These are phyloP conservation scores for Haberlea rhodopensis DNA, from an alignment of 257 asterid species.

Conservation along the genomic window DNA sequence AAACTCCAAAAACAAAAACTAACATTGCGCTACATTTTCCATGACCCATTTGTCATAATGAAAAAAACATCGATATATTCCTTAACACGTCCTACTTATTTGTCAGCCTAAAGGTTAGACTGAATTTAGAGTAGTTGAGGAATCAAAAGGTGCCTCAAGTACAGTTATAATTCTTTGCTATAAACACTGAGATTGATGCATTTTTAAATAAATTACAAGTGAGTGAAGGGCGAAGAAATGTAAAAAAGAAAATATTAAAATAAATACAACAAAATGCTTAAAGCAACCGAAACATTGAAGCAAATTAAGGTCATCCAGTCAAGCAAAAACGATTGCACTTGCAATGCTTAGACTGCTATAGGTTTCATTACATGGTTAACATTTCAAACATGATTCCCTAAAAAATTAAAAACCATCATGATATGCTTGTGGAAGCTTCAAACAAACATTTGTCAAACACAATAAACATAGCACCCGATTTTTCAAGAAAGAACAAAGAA, in stretches of 20 bases:
- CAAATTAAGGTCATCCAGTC: background rate
- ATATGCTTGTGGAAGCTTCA: background rate
- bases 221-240: no score
- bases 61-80: background rate
- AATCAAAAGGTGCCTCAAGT: background rate
- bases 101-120: background rate
- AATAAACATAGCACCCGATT: slow-evolving; percentile 10
- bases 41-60: background rate
- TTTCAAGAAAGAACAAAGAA: background rate
- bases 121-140: background rate
- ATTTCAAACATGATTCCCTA: background rate
- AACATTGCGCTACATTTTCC: background rate
- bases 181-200: background rate
- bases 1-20: background rate
- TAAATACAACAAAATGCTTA: background rate
- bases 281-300: background rate
- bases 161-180: background rate
- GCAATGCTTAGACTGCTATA: background rate
- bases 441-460: background rate
- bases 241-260: no score
- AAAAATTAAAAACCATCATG: background rate
- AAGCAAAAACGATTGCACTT: background rate
- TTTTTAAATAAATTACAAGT: no score
- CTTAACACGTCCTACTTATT: background rate
- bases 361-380: background rate